Conservation (phyloP, 192 early-diverging fungal genomes). For the Umbelopsis sp. region DNA sequence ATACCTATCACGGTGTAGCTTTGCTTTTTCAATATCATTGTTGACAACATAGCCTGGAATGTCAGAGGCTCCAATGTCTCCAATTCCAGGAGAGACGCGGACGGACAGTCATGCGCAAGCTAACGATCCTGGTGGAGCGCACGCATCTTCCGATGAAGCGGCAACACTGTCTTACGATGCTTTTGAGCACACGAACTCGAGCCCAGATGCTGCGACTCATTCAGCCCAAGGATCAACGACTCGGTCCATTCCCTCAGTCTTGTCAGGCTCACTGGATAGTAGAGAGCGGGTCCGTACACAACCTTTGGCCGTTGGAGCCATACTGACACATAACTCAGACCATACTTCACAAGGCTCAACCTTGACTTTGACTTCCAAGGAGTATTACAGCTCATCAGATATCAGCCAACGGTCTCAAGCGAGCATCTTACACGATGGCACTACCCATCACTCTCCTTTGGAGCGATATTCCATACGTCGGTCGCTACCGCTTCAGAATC, state of each 20-base stretch:
- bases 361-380: background rate
- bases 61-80: background rate
- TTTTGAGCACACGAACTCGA: constrained; percentile 9
- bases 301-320: background rate
- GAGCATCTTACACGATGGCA: constrained; percentile 3
- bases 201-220: background rate
- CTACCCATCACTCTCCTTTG: background rate
- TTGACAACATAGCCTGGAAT: background rate
- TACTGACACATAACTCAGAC: background rate
- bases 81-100: background rate
- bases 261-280: background rate
- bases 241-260: background rate
- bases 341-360: constrained; percentile 10
- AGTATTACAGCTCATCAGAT: constrained; percentile 12
- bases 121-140: background rate
- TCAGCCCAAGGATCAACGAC: background rate
- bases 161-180: constrained; percentile 7
- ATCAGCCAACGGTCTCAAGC: constrained; percentile 12
- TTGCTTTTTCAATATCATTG: background rate
- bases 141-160: constrained; percentile 1
- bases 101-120: background rate
- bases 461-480: background rate
- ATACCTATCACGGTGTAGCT: background rate
- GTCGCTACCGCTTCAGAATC: background rate
- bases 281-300: background rate